These are phyloP conservation scores for Acrodontium crateriforme DNA, from an alignment of 2,329 filamentous ascomycete species.

Conservation along the genomic window DNA sequence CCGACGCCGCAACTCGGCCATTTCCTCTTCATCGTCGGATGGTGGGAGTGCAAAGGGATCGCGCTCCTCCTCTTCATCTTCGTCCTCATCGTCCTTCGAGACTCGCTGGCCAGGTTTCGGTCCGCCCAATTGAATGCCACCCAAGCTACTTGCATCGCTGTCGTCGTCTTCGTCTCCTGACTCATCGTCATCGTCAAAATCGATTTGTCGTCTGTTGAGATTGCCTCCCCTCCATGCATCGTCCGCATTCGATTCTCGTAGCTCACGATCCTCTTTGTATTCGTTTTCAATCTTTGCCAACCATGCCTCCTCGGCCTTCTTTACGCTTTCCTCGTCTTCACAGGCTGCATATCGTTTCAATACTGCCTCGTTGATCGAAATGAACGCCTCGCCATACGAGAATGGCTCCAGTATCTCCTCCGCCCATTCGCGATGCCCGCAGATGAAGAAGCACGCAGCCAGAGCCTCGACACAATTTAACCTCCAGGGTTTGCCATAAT, in stretches of 20 bases:
- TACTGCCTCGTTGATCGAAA: slow-evolving; percentile 77
- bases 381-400: slow-evolving; percentile 73
- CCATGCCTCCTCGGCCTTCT: slow-evolving; percentile 76
- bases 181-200: slow-evolving; percentile 39
- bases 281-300: slow-evolving; percentile 79
- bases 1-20: slow-evolving; percentile 80
- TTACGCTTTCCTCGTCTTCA: slow-evolving; percentile 65
- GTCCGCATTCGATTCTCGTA: slow-evolving; percentile 43
- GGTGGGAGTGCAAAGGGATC: slow-evolving; percentile 69
- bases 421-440: slow-evolving; percentile 83
- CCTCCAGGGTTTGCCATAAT: slow-evolving; percentile 91
- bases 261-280: slow-evolving; percentile 64
- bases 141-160: slow-evolving; percentile 21
- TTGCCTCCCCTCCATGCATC: slow-evolving; percentile 91
- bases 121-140: slow-evolving; percentile 22
- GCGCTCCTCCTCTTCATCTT: slow-evolving; percentile 33
- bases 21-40: slow-evolving; percentile 67
- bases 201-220: slow-evolving; percentile 51
- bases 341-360: slow-evolving; percentile 78
- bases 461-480: slow-evolving; percentile 93
- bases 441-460: slow-evolving; percentile 85
- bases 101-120: slow-evolving; percentile 36
- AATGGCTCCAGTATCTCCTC: slow-evolving; percentile 71
- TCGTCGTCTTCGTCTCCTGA: slow-evolving; percentile 31
- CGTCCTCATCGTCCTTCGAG: slow-evolving; percentile 26